Conservation (phyloP, 208 protist species). For the Leishmania tarentolae region DNA sequence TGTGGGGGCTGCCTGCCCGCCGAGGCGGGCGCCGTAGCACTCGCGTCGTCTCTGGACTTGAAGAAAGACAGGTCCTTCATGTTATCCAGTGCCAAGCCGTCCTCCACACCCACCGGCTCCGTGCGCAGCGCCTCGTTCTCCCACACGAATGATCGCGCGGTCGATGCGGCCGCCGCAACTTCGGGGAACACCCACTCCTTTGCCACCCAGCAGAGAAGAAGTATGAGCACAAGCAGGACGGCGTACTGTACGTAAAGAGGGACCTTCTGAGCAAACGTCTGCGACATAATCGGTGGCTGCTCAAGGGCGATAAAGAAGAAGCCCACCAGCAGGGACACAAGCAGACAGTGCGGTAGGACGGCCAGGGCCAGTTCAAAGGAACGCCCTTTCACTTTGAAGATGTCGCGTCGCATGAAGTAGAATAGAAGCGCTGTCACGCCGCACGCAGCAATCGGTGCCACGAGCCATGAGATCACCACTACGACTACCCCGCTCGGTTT, state of each 20-base stretch:
- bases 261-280: constrained; percentile 52
- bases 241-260: constrained; percentile 53
- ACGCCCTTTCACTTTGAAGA: constrained; percentile 61
- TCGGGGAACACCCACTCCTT: constrained; percentile 49
- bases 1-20: not conserved
- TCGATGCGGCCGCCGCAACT: constrained; percentile 42
- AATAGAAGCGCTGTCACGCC: constrained; percentile 69
- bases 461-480: constrained; percentile 76
- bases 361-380: constrained; percentile 63
- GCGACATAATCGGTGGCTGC: constrained; percentile 67
- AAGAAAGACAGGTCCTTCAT: constrained; percentile 36
- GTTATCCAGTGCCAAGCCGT: constrained; percentile 3
- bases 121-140: constrained; percentile 63
- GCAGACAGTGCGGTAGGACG: constrained; percentile 75
- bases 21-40: not conserved
- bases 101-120: constrained; percentile 30
- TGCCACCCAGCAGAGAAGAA: constrained; percentile 42
- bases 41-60: not conserved
- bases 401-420: constrained; percentile 55
- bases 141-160: constrained; percentile 60
- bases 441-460: constrained; percentile 59
- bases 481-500: constrained; percentile 54
- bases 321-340: constrained; percentile 66
- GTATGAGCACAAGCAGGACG: constrained; percentile 43
- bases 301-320: constrained; percentile 80